Percentiles rank a stretch among this genome's conserved stretches.
These are phyloP conservation scores for Pseudozyma pruni DNA, from an alignment of 1,284 basidiomycete genomes.

Conservation along the genomic window DNA sequence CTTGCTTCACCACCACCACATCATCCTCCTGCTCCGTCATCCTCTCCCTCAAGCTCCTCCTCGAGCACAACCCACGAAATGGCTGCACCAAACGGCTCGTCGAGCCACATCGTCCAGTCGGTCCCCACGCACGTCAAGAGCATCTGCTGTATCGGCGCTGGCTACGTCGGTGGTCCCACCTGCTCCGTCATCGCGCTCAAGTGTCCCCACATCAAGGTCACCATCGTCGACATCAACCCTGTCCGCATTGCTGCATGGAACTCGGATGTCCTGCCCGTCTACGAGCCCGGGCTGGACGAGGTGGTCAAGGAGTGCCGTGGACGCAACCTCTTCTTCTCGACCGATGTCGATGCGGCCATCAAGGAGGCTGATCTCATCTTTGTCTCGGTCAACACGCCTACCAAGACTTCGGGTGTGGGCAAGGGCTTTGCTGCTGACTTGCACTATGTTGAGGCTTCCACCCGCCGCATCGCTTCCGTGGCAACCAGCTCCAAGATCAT, in stretches of 20 bases:
- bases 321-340: conserved; percentile 96
- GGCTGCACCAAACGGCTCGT: conserved; percentile 33
- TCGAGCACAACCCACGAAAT: conserved; percentile 1
- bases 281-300: conserved; percentile 95
- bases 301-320: conserved; percentile 89
- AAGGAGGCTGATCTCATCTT: conserved; percentile 84
- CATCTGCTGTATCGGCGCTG: conserved; percentile 80
- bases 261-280: conserved; percentile 80
- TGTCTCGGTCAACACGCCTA: conserved; percentile 92
- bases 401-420: conserved; percentile 96
- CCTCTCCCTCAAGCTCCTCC: too few species aligned
- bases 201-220: conserved; percentile 92
- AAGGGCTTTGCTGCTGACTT: conserved; percentile 97
- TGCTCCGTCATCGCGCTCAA: conserved; percentile 94
- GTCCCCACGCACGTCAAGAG: conserved; percentile 38
- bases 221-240: conserved; percentile 97
- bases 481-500: conserved; percentile 95
- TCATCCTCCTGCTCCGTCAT: not conserved
- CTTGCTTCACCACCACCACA: conserved; percentile 1
- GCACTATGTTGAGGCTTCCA: conserved; percentile 78
- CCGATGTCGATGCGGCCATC: conserved; percentile 92
- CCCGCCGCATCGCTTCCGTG: conserved; percentile 91
- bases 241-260: conserved; percentile 97
- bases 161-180: conserved; percentile 83
- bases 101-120: conserved; percentile 28